Percentiles rank a stretch among this genome's conserved stretches.
phyloP scores from a whole-genome alignment of 2,329 filamentous ascomycete genomes.

The Fusarium drepaniforme region DNA sequence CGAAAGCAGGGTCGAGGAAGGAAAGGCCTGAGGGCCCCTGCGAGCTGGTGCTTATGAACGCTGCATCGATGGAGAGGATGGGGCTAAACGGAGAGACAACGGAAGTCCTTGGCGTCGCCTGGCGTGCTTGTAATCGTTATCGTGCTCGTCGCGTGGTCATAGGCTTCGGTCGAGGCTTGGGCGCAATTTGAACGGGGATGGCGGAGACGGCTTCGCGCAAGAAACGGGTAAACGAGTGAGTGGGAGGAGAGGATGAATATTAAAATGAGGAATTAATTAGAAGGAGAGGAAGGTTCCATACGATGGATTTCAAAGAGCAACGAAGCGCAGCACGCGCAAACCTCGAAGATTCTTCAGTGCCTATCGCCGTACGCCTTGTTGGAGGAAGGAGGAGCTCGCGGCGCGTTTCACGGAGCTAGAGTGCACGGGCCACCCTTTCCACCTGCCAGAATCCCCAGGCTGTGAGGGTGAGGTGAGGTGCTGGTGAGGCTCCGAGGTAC shows the following conservation, averaged over 20 bases:
- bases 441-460: not conserved
- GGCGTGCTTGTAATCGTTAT: slow-evolving; percentile 9
- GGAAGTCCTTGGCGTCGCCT: slow-evolving; percentile 2
- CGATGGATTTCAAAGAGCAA: slow-evolving; percentile 5
- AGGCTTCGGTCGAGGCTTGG: slow-evolving; percentile 15
- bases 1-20: slow-evolving; percentile 36
- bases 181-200: slow-evolving; percentile 32
- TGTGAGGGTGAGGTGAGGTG: slow-evolving; percentile 6
- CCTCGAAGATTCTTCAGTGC: slow-evolving; percentile 11
- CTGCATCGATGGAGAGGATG: slow-evolving; percentile 38
- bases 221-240: not conserved
- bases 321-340: slow-evolving; percentile 33
- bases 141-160: slow-evolving; percentile 24
- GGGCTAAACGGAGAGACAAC: not conserved
- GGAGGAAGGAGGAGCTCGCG: slow-evolving; percentile 35
- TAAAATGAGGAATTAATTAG: not conserved
- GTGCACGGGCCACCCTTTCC: slow-evolving; percentile 30
- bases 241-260: not conserved
- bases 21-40: slow-evolving; percentile 42
- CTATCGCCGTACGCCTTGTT: slow-evolving; percentile 30
- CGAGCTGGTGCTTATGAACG: slow-evolving; percentile 34
- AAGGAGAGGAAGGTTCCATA: slow-evolving; percentile 2
- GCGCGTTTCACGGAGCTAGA: slow-evolving; percentile 37
- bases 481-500: slow-evolving; percentile 10
- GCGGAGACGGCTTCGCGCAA: slow-evolving; percentile 15